Conservation (phyloP, 192 early-diverging fungal species). For the Anaeromyces robustus region DNA sequence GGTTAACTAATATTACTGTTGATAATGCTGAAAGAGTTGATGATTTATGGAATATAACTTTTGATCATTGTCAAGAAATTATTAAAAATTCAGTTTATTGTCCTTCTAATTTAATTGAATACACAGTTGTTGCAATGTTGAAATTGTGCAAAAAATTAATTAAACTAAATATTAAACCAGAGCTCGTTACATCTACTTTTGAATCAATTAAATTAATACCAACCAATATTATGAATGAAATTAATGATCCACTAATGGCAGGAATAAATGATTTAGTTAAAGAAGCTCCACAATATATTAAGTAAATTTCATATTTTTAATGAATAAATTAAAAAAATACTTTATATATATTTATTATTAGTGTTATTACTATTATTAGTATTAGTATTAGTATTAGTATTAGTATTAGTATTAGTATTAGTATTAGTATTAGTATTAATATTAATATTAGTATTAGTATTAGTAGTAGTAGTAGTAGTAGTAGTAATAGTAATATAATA, state of each 20-base stretch:
- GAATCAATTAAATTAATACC: not conserved
- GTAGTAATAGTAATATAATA: too few relatives aligned
- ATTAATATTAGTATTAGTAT: too few relatives aligned
- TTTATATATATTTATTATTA: too few relatives aligned
- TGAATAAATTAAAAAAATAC: too few relatives aligned
- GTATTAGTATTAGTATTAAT: too few relatives aligned
- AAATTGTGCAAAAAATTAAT: conserved; percentile 22
- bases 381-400: too few relatives aligned
- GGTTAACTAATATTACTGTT: conserved; percentile 5
- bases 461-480: too few relatives aligned
- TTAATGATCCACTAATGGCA: not conserved
- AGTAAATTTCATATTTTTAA: too few relatives aligned
- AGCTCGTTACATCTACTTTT: not conserved
- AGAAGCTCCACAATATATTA: not conserved
- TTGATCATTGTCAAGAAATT: conserved; percentile 53
- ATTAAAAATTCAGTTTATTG: conserved; percentile 43
- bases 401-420: too few relatives aligned
- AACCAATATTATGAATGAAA: not conserved
- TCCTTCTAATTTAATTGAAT: conserved; percentile 54
- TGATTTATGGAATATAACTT: conserved; percentile 40
- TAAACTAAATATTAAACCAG: not conserved
- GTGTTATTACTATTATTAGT: too few relatives aligned
- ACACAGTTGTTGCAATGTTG: conserved; percentile 58
- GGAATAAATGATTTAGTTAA: not conserved
- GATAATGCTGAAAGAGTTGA: conserved; percentile 23